These are phyloP conservation scores for Ceratobasidium sp. DNA, from an alignment of 1,284 basidiomycete genomes.

Conservation along the genomic window DNA sequence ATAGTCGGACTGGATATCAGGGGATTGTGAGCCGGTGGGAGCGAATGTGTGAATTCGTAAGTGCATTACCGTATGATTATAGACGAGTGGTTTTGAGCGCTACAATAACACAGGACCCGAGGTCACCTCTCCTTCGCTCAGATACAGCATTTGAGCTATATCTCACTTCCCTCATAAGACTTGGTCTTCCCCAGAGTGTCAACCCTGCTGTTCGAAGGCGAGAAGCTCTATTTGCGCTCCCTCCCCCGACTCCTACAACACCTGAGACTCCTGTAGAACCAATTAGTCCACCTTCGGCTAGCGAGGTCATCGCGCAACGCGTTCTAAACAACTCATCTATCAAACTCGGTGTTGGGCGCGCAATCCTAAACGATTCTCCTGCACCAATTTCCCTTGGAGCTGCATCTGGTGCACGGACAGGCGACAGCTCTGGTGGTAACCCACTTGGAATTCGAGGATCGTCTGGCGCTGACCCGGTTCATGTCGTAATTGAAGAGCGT, in stretches of 20 bases:
- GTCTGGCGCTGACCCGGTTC: conserved; percentile 68
- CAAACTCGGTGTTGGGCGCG: conserved; percentile 42
- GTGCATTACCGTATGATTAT: conserved; percentile 51
- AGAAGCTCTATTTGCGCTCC: conserved; percentile 55
- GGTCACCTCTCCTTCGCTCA: conserved; percentile 72
- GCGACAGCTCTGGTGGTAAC: background rate
- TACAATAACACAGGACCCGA: conserved; percentile 61
- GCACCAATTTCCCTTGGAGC: conserved; percentile 30
- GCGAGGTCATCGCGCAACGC: conserved; percentile 63
- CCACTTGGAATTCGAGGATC: conserved; percentile 48
- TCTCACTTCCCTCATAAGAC: conserved; percentile 70
- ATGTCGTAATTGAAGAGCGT: conserved; percentile 84
- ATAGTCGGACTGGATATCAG: conserved; percentile 72
- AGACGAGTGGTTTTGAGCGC: conserved; percentile 3
- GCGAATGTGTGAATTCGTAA: conserved; percentile 78
- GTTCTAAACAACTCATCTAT: conserved; percentile 58
- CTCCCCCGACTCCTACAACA: conserved; percentile 33
- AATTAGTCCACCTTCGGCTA: conserved; percentile 48
- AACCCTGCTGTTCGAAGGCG: conserved; percentile 70
- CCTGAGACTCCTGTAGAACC: conserved; percentile 61
- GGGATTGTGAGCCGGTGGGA: conserved; percentile 81
- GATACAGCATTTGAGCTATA: conserved; percentile 77
- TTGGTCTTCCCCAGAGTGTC: conserved; percentile 67
- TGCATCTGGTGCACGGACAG: conserved; percentile 8
- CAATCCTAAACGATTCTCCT: conserved; percentile 20